A percentile compares a stretch with the other conserved stretches of the same genome.
phyloP scores from a whole-genome alignment of 768 basidiomycete species.

The Lactarius hengduanensis region DNA sequence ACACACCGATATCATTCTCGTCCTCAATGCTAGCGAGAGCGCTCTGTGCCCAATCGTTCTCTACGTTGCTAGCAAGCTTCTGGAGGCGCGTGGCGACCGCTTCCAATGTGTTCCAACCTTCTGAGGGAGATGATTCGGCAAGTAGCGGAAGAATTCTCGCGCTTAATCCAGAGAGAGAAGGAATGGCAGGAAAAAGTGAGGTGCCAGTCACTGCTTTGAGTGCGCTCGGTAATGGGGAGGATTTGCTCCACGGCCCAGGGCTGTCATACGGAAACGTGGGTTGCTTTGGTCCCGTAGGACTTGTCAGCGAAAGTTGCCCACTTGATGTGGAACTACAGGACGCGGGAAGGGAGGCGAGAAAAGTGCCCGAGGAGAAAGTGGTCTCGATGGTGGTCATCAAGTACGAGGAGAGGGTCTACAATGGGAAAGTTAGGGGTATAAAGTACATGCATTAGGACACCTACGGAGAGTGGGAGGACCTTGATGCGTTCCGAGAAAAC shows the following conservation, averaged over 20 bases:
- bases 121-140: slow-evolving; percentile 30
- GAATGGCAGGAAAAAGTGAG: slow-evolving; percentile 32
- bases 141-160: slow-evolving; percentile 32
- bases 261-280: slow-evolving; percentile 22
- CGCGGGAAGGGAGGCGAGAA: slow-evolving; percentile 47
- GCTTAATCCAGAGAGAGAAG: slow-evolving; percentile 29
- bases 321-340: slow-evolving; percentile 32
- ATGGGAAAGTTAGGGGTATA: slow-evolving; percentile 19
- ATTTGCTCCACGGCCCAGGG: slow-evolving; percentile 15
- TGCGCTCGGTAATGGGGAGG: slow-evolving; percentile 22
- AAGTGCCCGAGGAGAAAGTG: slow-evolving; percentile 57
- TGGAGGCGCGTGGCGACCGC: slow-evolving; percentile 29
- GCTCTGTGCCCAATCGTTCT: slow-evolving; percentile 35
- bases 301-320: slow-evolving; percentile 22
- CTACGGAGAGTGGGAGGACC: slow-evolving; percentile 55
- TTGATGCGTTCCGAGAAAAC: slow-evolving; percentile 55
- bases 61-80: slow-evolving; percentile 29
- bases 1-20: slow-evolving; percentile 36
- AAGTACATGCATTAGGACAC: slow-evolving; percentile 29
- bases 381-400: slow-evolving; percentile 46
- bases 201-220: slow-evolving; percentile 29
- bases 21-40: slow-evolving; percentile 31
- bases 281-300: slow-evolving; percentile 4
- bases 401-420: slow-evolving; percentile 39
- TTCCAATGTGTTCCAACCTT: slow-evolving; percentile 34